These are phyloP conservation scores for Neonectria ditissima DNA, from an alignment of 2,329 filamentous ascomycete species.

Conservation along the genomic window DNA sequence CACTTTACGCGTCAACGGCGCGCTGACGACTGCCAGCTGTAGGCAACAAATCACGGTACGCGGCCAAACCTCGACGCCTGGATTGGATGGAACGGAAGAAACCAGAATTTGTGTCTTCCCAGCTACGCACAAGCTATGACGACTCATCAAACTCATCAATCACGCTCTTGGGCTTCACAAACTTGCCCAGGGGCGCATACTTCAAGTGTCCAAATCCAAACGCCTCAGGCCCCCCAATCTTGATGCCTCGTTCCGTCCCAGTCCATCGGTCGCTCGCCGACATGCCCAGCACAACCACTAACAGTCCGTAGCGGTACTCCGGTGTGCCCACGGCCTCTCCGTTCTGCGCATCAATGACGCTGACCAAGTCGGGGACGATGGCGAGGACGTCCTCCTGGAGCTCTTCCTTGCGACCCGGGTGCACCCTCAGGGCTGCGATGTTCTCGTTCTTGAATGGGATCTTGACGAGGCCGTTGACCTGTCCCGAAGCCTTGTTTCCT, in stretches of 20 bases:
- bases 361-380: conserved; percentile 68
- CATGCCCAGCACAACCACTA: conserved; percentile 62
- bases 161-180: conserved; percentile 62
- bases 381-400: conserved; percentile 59
- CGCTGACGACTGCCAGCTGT: too few species aligned
- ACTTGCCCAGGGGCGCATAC: conserved; percentile 61
- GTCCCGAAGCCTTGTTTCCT: conserved; percentile 6
- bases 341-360: conserved; percentile 66
- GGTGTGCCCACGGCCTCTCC: conserved; percentile 68
- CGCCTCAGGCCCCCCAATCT: conserved; percentile 61
- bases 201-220: conserved; percentile 62
- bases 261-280: conserved; percentile 60
- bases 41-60: not conserved
- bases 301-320: conserved; percentile 66
- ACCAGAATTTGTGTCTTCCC: not conserved
- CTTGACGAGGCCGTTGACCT: conserved; percentile 63
- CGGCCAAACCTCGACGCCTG: too few species aligned
- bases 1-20: not conserved
- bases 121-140: conserved; percentile 1
- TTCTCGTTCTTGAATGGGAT: conserved; percentile 83
- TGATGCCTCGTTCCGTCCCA: conserved; percentile 57
- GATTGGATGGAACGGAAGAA: not conserved
- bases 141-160: conserved; percentile 61
- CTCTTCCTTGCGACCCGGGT: conserved; percentile 50
- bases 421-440: conserved; percentile 65